Base-by-base conservation (phyloP, 495 filamentous ascomycete genomes). In the Trichoderma asperelloides region DNA sequence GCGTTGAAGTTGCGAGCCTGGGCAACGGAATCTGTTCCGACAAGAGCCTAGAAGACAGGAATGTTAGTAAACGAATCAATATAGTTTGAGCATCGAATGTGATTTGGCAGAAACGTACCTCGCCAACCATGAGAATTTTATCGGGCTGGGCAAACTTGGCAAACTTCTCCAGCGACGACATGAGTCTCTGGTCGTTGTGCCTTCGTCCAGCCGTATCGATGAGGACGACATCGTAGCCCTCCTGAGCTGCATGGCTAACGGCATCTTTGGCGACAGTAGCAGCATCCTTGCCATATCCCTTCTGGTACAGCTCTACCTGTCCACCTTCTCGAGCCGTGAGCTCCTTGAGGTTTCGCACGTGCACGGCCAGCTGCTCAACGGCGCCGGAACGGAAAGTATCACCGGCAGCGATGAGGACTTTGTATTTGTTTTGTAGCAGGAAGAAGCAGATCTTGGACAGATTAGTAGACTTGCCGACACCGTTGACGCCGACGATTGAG, bases 81-180 rank as follows among this genome's bases (percentile, higher is more conserved):
- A 3, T 45, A 60, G 65, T 23, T 23, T 40, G 33, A 51, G 28
- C 6, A 45, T 47, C 27, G 13, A 41, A 37, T 13, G 47, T 43
- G 47, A 25, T 63, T 72, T 79, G 27, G 30, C 13, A 25, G 25
- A 16, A 15, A 60, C 55, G 74, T 76, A 85, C 82, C 78, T 98
- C 95, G 67, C 93, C 95, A 74, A 98, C 95, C 95, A 98, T 98
- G 72, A 98, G 85, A 68, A 98, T 97, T 82, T 98, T 98, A 75
- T 98, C 93, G 2, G 96, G 96, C 64, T 92, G 83, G 9, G 95
- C 95, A 72, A 97, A 89, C 72, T 96, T 95, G 70, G 91, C 95
- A 73, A 98, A 98, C 72, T 98, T 98, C 80, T 97, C 94, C 45
- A 98, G 80, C 4, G 88, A 91, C 18, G 89, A 92, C 96, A 98